Evolutionary conservation across 2,329 filamentous ascomycete species (phyloP).

Genomic region (Ophiocordyceps camponoti-rufipedis): DNA sequence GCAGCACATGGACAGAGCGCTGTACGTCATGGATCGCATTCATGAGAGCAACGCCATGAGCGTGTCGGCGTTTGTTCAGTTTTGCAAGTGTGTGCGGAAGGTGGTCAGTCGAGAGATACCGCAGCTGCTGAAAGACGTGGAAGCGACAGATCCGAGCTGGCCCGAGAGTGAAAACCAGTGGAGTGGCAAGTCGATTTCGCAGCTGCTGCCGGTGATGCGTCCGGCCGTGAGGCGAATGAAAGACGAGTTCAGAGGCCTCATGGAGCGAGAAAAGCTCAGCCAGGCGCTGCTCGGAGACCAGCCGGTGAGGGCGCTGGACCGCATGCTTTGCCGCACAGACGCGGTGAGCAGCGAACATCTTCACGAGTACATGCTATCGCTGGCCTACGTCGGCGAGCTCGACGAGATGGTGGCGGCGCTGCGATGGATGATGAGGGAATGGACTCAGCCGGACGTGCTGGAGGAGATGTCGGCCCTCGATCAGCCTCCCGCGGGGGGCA

Average conservation of each 20-base stretch:
- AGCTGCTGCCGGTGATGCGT: constrained; percentile 5
- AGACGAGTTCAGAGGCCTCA: constrained; percentile 9
- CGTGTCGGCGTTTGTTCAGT: constrained; percentile 6
- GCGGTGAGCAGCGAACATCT: constrained; percentile 17
- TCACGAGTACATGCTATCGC: constrained; percentile 42
- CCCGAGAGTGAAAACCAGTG: constrained; percentile 3
- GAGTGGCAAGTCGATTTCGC: constrained; percentile 1
- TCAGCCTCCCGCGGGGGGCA: constrained; percentile 13
- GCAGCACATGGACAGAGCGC: constrained; percentile 12
- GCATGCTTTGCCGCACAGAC: constrained; percentile 14
- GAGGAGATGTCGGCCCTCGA: constrained; percentile 17
- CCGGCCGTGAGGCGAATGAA: constrained; percentile 9
- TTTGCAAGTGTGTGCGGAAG: constrained; percentile 8
- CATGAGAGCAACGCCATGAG: constrained; percentile 8
- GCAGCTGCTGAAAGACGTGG: constrained; percentile 5
- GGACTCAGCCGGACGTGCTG: constrained; percentile 14
- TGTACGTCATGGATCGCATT: constrained; percentile 11
- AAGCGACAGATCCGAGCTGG: constrained; percentile 2
- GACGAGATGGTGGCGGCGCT: constrained; percentile 37
- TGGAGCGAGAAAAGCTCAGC: constrained; percentile 7
- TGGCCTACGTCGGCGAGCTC: constrained; percentile 42
- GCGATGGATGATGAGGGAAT: constrained; percentile 37
- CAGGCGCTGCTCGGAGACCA: constrained; percentile 5
- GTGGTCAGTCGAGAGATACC: constrained; percentile 7
- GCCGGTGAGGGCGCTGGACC: constrained; percentile 13